Conservation (phyloP, 1,284 basidiomycete genomes). For the Leccinum solheimii region DNA sequence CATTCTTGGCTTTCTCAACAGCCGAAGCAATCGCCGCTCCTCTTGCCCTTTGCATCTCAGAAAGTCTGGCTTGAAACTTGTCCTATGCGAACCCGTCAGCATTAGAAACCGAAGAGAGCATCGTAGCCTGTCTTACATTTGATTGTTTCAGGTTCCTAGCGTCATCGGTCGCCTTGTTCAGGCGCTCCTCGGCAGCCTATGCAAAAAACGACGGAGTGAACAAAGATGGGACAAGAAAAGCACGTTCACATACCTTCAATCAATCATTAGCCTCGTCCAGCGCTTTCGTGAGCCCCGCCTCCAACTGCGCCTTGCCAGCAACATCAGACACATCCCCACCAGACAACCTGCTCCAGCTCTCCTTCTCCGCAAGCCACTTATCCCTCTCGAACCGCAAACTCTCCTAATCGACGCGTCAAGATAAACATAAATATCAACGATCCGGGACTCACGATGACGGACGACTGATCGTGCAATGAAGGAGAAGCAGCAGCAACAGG, state of each 20-base stretch:
- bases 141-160: constrained; percentile 42
- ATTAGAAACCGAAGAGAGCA: neutral
- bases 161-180: constrained; percentile 48
- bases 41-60: constrained; percentile 40
- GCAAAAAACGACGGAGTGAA: neutral
- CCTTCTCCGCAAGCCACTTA: constrained; percentile 59
- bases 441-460: constrained; percentile 45
- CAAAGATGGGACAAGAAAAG: neutral
- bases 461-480: constrained; percentile 36
- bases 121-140: constrained; percentile 31
- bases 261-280: constrained; percentile 60
- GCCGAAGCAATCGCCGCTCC: constrained; percentile 51
- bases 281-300: constrained; percentile 53
- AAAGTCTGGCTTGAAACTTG: constrained; percentile 45
- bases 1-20: constrained; percentile 53
- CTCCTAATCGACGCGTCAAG: constrained; percentile 41
- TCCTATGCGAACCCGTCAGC: constrained; percentile 36
- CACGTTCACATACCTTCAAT: constrained; percentile 46
- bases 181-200: constrained; percentile 49
- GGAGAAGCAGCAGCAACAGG: constrained; percentile 14
- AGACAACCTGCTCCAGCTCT: constrained; percentile 39
- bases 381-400: constrained; percentile 61
- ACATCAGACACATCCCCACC: constrained; percentile 30
- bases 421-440: neutral
- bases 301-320: constrained; percentile 46